Conservation (phyloP, 2,329 filamentous ascomycete species). For the Beauveria sp. region DNA sequence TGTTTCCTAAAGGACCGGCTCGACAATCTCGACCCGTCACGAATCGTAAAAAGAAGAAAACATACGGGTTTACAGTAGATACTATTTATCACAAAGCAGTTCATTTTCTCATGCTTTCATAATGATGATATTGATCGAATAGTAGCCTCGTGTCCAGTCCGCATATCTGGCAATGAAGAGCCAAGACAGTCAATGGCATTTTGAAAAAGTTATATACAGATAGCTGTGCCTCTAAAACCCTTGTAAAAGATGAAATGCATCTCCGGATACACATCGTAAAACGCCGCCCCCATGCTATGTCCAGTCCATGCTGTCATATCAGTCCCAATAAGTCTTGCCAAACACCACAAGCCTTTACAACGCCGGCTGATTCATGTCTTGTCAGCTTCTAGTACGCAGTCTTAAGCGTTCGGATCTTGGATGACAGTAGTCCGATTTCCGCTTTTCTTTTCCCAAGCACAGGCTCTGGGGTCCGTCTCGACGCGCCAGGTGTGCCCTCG, state of each 20-base stretch:
- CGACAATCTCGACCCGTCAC: not conserved
- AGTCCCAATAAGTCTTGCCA: not conserved
- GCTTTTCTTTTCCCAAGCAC: constrained; percentile 69
- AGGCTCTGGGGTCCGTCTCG: constrained; percentile 53
- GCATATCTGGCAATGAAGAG: not conserved
- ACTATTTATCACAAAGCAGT: too few species aligned
- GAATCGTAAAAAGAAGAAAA: not conserved
- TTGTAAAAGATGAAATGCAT: not conserved
- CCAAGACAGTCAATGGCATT: not conserved
- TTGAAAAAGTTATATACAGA: not conserved
- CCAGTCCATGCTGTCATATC: not conserved
- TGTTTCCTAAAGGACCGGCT: not conserved
- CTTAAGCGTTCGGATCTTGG: constrained; percentile 24
- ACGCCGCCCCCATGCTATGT: constrained; percentile 2
- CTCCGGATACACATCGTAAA: not conserved
- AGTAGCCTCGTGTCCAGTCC: not conserved
- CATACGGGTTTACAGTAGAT: not conserved
- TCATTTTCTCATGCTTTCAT: not conserved
- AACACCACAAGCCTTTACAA: not conserved
- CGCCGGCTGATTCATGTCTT: not conserved
- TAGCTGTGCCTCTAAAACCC: not conserved
- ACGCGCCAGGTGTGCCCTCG: constrained; percentile 31
- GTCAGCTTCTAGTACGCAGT: constrained; percentile 4
- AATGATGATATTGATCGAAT: not conserved
- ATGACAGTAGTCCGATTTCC: constrained; percentile 44